A percentile compares a stretch with the other conserved stretches of the same genome.
Conservation (phyloP, 805 yeast species). For the Yamadazyma phyllophila region DNA sequence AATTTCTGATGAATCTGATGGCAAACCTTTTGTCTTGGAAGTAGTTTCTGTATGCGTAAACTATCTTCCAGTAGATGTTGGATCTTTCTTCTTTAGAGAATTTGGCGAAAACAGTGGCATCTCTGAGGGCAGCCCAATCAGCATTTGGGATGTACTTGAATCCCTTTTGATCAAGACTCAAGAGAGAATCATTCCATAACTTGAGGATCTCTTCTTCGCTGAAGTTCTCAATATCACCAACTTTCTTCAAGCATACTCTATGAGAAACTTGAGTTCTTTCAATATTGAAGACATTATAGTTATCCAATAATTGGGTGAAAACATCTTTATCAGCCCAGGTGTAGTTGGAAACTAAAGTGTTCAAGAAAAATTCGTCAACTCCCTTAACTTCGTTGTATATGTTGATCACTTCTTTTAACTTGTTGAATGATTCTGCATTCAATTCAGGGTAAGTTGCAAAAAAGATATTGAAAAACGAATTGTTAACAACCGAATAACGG, state of each 20-base stretch:
- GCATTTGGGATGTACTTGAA: conserved; percentile 72
- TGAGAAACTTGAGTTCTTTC: conserved; percentile 65
- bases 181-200: conserved; percentile 54
- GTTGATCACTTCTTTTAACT: conserved; percentile 55
- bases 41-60: conserved; percentile 45
- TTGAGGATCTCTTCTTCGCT: conserved; percentile 49
- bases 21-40: conserved; percentile 38
- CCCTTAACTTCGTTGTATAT: conserved; percentile 55
- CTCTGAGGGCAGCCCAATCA: conserved; percentile 81
- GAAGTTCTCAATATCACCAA: conserved; percentile 60
- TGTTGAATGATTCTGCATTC: conserved; percentile 53
- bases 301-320: conserved; percentile 59
- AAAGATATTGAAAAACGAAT: conserved; percentile 64
- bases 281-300: conserved; percentile 57
- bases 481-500: conserved; percentile 69
- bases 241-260: conserved; percentile 69
- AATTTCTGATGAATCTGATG: conserved; percentile 26
- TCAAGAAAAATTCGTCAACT: conserved; percentile 79
- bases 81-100: conserved; percentile 42
- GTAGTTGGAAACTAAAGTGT: conserved; percentile 66
- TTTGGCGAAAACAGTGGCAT: conserved; percentile 59
- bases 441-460: conserved; percentile 55
- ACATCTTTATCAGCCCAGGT: conserved; percentile 68
- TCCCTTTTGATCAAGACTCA: conserved; percentile 49
- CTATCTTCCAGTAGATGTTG: conserved; percentile 52